Conservation (phyloP, 2,329 filamentous ascomycete species). For the Cyclaneusma minus region DNA sequence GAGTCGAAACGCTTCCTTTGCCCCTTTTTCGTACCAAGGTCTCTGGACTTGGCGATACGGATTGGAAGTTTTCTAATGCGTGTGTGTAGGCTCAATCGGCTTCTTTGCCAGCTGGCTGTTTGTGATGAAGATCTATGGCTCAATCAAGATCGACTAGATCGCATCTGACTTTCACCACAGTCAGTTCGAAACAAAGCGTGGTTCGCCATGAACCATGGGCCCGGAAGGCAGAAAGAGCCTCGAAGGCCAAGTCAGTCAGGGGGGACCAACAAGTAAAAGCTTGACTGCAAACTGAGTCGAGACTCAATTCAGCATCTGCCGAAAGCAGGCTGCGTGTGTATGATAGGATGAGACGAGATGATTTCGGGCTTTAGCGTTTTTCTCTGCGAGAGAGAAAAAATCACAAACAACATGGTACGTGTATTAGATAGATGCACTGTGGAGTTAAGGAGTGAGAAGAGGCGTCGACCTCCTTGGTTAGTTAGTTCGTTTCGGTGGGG, state of each 20-base stretch:
- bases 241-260: neutral
- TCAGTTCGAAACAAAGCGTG: too few species aligned
- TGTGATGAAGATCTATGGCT: slow-evolving; percentile 82
- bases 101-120: slow-evolving; percentile 94
- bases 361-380: too few species aligned
- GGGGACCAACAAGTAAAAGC: neutral
- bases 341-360: too few species aligned
- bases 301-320: neutral
- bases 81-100: slow-evolving; percentile 68
- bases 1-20: slow-evolving; percentile 23
- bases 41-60: neutral
- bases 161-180: neutral
- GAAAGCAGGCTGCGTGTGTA: too few species aligned
- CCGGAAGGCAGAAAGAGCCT: neutral
- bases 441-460: too few species aligned
- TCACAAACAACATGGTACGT: too few species aligned
- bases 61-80: slow-evolving; percentile 10
- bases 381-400: too few species aligned
- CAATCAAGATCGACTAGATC: slow-evolving; percentile 90
- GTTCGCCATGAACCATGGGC: neutral
- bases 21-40: neutral
- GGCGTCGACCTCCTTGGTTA: too few species aligned
- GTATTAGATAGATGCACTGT: too few species aligned
- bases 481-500: too few species aligned
- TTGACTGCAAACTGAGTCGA: neutral